These are phyloP conservation scores for Mycena sanguinolenta DNA, from an alignment of 768 basidiomycete genomes.

Conservation along the genomic window DNA sequence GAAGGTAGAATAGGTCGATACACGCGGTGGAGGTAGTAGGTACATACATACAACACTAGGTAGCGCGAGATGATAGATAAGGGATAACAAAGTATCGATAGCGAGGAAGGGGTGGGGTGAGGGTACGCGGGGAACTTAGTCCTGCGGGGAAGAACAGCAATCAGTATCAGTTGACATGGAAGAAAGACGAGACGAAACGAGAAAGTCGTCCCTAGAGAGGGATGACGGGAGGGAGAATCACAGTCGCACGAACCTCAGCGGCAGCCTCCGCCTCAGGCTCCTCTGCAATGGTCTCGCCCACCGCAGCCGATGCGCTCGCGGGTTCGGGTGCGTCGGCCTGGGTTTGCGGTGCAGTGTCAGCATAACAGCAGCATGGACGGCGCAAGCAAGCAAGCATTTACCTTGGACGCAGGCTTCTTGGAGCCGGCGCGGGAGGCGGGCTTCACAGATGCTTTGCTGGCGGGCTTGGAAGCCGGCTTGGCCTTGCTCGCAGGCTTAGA, in stretches of 20 bases:
- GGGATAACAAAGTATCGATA: slow-evolving; percentile 29
- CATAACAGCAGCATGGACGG: neutral
- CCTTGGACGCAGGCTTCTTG: slow-evolving; percentile 64
- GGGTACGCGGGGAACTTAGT: neutral
- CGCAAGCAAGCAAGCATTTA: neutral
- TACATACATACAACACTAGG: slow-evolving; percentile 34
- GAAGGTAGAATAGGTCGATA: neutral
- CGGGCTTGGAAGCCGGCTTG: slow-evolving; percentile 55
- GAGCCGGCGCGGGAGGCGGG: slow-evolving; percentile 71
- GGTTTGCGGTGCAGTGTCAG: slow-evolving; percentile 10
- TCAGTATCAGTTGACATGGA: neutral
- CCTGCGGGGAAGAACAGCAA: slow-evolving; percentile 10
- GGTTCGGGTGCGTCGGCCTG: slow-evolving; percentile 48
- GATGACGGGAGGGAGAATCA: neutral
- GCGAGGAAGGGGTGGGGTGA: slow-evolving; percentile 2
- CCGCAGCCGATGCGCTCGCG: slow-evolving; percentile 44
- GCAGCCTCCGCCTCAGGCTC: slow-evolving; percentile 52
- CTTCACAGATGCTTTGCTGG: slow-evolving; percentile 53
- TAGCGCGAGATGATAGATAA: slow-evolving; percentile 26
- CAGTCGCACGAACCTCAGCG: slow-evolving; percentile 36
- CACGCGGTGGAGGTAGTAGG: slow-evolving; percentile 9
- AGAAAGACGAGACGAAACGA: too few relatives aligned
- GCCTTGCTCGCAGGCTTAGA: slow-evolving; percentile 59
- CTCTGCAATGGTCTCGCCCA: slow-evolving; percentile 56
- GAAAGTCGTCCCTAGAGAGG: too few relatives aligned